phyloP scores from a whole-genome alignment of 495 filamentous ascomycete species.

The Penicillium bovifimosum region DNA sequence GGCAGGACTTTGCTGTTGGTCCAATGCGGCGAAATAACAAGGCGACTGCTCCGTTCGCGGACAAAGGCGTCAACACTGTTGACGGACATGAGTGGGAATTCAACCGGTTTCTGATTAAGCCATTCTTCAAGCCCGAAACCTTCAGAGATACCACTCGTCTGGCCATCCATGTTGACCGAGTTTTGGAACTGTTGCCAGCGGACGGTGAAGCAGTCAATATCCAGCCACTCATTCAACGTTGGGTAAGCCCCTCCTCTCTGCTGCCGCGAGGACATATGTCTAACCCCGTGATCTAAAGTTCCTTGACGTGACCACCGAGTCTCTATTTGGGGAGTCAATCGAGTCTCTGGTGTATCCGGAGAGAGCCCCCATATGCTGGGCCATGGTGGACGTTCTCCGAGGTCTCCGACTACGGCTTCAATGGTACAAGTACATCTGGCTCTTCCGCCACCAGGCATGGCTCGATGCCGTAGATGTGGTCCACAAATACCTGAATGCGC shows the following conservation, averaged over 20 bases:
- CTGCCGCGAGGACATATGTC: no score
- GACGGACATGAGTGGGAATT: slow-evolving; percentile 9
- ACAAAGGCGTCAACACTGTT: slow-evolving; percentile 10
- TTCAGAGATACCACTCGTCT: background rate
- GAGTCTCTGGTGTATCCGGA: background rate
- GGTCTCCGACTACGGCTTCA: background rate
- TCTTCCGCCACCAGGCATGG: no score
- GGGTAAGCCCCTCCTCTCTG: no score
- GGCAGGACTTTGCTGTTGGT: slow-evolving; percentile 5
- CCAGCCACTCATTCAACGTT: slow-evolving; percentile 6
- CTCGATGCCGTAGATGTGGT: background rate
- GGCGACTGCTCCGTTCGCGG: slow-evolving; percentile 5
- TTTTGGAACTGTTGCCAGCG: background rate
- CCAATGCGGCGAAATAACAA: slow-evolving; percentile 4
- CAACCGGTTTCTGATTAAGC: slow-evolving; percentile 9
- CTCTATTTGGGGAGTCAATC: slow-evolving; percentile 6
- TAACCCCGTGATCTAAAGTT: no score
- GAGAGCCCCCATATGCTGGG: background rate
- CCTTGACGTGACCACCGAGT: slow-evolving; percentile 5
- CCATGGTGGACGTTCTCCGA: background rate
- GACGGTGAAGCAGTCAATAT: slow-evolving; percentile 7
- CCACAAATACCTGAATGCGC: no score
- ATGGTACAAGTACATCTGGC: background rate
- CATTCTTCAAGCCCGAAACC: slow-evolving; percentile 2
- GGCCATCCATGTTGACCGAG: background rate